phyloP scores from a whole-genome alignment of 2,329 filamentous ascomycete genomes.

The Purpureocillium takamizusanense region DNA sequence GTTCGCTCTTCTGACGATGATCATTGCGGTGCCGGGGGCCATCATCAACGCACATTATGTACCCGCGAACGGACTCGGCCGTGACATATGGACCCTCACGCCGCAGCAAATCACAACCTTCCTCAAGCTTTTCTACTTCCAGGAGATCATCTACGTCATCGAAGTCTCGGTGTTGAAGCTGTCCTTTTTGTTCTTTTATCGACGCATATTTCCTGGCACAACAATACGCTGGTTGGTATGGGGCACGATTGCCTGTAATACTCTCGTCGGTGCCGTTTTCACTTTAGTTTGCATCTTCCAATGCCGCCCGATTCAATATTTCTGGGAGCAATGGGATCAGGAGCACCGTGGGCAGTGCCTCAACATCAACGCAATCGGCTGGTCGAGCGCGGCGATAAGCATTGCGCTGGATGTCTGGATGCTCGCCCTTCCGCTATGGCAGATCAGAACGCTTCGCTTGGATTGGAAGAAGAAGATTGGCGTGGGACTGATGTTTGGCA shows the following conservation, averaged over 20 bases:
- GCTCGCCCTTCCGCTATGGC: constrained; percentile 26
- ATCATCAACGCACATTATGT: too few species aligned
- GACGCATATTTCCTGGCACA: too few species aligned
- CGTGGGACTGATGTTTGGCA: constrained; percentile 28
- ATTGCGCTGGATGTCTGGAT: constrained; percentile 31
- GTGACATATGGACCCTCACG: too few species aligned
- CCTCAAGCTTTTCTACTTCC: too few species aligned
- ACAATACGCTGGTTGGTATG: constrained; percentile 17
- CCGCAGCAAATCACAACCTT: too few species aligned
- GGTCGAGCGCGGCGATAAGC: constrained; percentile 27
- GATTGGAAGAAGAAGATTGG: constrained; percentile 28
- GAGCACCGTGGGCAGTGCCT: constrained; percentile 25
- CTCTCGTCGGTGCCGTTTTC: constrained; percentile 18
- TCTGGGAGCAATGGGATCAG: constrained; percentile 30
- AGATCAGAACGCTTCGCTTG: constrained; percentile 19
- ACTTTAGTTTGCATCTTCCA: constrained; percentile 21
- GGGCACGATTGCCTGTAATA: constrained; percentile 18
- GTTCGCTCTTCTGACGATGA: too few species aligned
- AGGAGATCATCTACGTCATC: too few species aligned
- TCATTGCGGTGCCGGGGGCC: too few species aligned
- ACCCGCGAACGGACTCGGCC: too few species aligned
- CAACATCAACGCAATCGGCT: constrained; percentile 25
- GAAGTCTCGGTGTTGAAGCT: constrained; percentile 21
- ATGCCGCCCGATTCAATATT: constrained; percentile 26
- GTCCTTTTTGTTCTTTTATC: constrained; percentile 27